Conservation (phyloP, 2,329 filamentous ascomycete species). For the Xylaria sp. region DNA sequence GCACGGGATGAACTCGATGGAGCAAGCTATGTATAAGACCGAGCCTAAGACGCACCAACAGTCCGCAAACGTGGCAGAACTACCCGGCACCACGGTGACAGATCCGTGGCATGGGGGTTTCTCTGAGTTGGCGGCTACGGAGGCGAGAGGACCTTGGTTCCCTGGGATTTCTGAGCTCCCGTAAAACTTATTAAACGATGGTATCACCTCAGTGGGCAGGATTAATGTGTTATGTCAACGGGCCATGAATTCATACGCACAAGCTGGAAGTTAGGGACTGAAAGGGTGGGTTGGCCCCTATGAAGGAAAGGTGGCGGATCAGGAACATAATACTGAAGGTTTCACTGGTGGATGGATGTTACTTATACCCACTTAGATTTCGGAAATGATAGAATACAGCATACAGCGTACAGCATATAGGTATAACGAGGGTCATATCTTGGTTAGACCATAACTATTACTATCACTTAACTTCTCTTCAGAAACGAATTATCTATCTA, state of each 20-base stretch:
- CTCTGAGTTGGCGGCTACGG: slow-evolving; percentile 34
- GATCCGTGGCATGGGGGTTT: slow-evolving; percentile 38
- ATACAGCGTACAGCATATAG: background rate
- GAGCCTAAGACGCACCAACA: slow-evolving; percentile 25
- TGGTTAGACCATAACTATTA: background rate
- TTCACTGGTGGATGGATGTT: slow-evolving; percentile 11
- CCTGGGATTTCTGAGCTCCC: slow-evolving; percentile 30
- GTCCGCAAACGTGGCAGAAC: slow-evolving; percentile 20
- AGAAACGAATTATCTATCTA: background rate
- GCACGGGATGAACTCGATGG: slow-evolving; percentile 27
- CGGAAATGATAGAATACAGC: slow-evolving; percentile 13
- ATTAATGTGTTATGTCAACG: background rate
- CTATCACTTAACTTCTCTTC: background rate
- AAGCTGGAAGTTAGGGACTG: background rate
- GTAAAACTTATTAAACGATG: background rate
- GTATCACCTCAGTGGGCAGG: background rate
- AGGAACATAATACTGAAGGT: background rate
- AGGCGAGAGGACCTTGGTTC: slow-evolving; percentile 16
- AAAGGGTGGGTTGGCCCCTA: background rate
- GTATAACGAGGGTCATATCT: background rate
- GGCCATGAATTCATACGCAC: background rate
- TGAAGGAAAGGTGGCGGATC: background rate
- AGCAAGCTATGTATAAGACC: slow-evolving; percentile 27
- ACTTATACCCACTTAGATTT: slow-evolving; percentile 30
- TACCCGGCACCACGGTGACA: slow-evolving; percentile 33